Conservation (phyloP, 768 basidiomycete species). For the Trichaptum fuscoviolaceum region DNA sequence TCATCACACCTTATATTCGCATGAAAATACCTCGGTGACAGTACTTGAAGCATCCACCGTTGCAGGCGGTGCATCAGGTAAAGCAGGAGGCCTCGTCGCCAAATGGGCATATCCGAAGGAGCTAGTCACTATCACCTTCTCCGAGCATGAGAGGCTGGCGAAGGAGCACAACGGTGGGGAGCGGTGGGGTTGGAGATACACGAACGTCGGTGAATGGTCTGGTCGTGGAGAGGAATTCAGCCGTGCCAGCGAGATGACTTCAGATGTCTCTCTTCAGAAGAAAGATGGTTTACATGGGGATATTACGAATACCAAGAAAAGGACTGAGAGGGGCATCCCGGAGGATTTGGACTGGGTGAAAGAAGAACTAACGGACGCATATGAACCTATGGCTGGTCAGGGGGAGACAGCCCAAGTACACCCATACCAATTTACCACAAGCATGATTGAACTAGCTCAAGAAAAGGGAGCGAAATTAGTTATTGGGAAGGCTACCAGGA, state of each 20-base stretch:
- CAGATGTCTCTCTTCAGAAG: neutral
- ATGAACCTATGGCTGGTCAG: constrained; percentile 50
- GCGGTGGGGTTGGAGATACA: constrained; percentile 81
- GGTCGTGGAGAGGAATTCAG: constrained; percentile 44
- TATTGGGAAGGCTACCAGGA: constrained; percentile 35
- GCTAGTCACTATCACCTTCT: constrained; percentile 65
- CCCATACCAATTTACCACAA: constrained; percentile 67
- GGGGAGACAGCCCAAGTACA: constrained; percentile 74
- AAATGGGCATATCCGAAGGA: constrained; percentile 78
- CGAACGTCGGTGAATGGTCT: constrained; percentile 69
- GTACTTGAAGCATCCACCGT: constrained; percentile 72
- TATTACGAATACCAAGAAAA: constrained; percentile 24
- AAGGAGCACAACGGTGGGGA: constrained; percentile 59
- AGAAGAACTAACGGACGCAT: constrained; percentile 53
- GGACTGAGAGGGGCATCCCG: constrained; percentile 20
- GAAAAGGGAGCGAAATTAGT: constrained; percentile 47
- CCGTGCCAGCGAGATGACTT: constrained; percentile 9
- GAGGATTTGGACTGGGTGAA: constrained; percentile 29
- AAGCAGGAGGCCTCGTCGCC: constrained; percentile 81
- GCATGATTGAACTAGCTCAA: constrained; percentile 61
- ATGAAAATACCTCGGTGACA: constrained; percentile 32
- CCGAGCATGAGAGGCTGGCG: constrained; percentile 71
- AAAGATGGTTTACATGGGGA: neutral
- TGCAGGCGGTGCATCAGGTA: constrained; percentile 80
- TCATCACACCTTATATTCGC: constrained; percentile 44